phyloP scores from a whole-genome alignment of 208 protist species.

The Leishmania turanica region DNA sequence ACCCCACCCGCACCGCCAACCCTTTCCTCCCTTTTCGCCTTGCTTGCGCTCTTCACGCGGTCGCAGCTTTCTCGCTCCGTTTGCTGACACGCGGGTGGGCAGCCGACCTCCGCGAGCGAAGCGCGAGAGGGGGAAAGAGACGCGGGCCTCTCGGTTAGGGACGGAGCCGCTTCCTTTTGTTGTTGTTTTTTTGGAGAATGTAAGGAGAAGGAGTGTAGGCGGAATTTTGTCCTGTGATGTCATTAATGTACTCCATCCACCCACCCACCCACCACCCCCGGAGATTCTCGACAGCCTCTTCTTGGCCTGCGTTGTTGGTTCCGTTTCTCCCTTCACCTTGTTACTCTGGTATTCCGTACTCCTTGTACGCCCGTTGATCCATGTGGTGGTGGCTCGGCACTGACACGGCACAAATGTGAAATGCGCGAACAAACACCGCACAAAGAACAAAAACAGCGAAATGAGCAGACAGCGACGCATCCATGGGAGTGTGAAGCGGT shows the following conservation, averaged over 20 bases:
- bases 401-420: neutral
- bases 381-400: neutral
- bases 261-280: neutral
- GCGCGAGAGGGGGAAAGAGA: neutral
- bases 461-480: neutral
- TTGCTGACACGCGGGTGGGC: neutral
- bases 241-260: neutral
- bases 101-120: neutral
- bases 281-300: neutral
- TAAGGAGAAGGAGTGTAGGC: neutral
- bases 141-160: neutral
- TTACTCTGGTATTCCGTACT: neutral
- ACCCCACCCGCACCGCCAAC: too few relatives aligned
- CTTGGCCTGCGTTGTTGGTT: neutral
- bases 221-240: neutral
- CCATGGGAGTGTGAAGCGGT: neutral
- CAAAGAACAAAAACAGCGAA: neutral
- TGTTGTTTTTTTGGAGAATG: neutral
- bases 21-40: neutral
- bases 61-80: neutral
- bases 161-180: too few relatives aligned
- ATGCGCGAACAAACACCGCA: neutral
- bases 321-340: neutral
- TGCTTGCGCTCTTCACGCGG: neutral
- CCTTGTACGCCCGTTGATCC: neutral